These are phyloP conservation scores for Geoglossum glabrum DNA, from an alignment of 495 filamentous ascomycete species.

Conservation along the genomic window DNA sequence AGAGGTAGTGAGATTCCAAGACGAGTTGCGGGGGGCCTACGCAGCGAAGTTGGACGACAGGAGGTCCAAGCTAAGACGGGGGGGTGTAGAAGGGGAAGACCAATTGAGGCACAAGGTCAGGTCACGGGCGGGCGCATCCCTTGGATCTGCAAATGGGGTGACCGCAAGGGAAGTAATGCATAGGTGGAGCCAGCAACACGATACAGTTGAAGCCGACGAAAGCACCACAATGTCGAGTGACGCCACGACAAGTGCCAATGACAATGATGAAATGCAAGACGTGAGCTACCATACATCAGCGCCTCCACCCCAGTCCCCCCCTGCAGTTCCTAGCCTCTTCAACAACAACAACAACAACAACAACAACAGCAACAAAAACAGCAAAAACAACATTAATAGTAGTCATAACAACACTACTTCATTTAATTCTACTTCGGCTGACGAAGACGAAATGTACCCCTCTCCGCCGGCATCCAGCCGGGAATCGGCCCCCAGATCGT, in stretches of 20 bases:
- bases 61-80: slow-evolving; percentile 28
- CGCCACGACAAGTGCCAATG: background rate
- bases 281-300: slow-evolving; percentile 11
- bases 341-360: background rate
- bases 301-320: background rate
- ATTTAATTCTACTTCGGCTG: background rate
- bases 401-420: background rate
- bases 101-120: background rate
- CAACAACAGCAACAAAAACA: too few relatives aligned
- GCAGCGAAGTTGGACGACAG: background rate
- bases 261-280: slow-evolving; percentile 23
- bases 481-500: background rate
- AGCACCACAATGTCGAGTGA: background rate
- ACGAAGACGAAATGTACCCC: slow-evolving; percentile 4
- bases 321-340: background rate
- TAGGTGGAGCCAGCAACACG: slow-evolving; percentile 21
- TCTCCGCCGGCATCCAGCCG: background rate
- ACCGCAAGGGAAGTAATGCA: slow-evolving; percentile 3
- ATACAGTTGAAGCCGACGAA: slow-evolving; percentile 22
- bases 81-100: slow-evolving; percentile 6
- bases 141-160: background rate
- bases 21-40: slow-evolving; percentile 16
- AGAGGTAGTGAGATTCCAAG: slow-evolving; percentile 50
- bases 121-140: slow-evolving; percentile 15
- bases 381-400: background rate